A percentile compares a stretch with the other conserved stretches of the same genome.
Conservation (phyloP, 345 rosid genomes). For the Eucalyptus shirleyi region DNA sequence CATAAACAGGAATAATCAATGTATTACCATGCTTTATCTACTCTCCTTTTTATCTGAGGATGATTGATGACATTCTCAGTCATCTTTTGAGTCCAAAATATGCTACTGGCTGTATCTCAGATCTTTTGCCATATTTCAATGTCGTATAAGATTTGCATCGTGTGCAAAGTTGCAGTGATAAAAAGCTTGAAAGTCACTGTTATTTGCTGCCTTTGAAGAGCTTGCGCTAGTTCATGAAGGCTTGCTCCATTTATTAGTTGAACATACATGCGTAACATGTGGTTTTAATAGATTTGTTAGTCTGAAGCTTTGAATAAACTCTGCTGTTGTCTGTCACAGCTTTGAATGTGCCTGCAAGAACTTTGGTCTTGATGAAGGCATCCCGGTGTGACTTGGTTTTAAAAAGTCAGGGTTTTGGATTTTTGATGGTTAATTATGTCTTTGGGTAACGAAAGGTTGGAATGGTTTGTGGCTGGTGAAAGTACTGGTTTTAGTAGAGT, state of each 20-base stretch:
- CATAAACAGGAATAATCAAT: neutral
- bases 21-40: neutral
- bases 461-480: neutral
- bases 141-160: neutral
- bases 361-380: slow-evolving; percentile 63
- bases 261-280: slow-evolving; percentile 1
- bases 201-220: neutral
- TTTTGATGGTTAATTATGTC: slow-evolving; percentile 7
- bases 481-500: neutral
- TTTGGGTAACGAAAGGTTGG: neutral
- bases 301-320: slow-evolving; percentile 21
- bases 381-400: slow-evolving; percentile 33
- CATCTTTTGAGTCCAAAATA: neutral
- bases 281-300: slow-evolving; percentile 20
- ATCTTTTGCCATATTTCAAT: neutral
- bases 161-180: neutral
- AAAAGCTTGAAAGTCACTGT: neutral
- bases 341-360: slow-evolving; percentile 52
- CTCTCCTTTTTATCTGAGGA: neutral
- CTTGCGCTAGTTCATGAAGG: neutral
- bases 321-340: slow-evolving; percentile 49
- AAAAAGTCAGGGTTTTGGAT: slow-evolving; percentile 9
- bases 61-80: neutral
- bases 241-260: neutral
- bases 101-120: neutral